Base-by-base conservation (phyloP, 208 protist species). In the Trypanosoma lewisi region DNA sequence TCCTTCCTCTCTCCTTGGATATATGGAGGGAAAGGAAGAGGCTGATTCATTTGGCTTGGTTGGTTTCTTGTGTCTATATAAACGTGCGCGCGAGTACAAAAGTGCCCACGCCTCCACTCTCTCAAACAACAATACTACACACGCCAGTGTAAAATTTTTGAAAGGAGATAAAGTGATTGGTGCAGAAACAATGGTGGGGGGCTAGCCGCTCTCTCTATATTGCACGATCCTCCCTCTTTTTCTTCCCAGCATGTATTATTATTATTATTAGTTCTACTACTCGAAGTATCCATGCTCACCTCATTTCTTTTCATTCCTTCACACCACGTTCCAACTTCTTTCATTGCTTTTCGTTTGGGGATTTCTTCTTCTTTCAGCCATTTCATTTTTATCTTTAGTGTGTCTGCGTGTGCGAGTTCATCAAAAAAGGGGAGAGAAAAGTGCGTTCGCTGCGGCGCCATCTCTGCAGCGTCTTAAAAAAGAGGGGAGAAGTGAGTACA, bases 141-240 rank as follows among this genome's bases (percentile, higher is more conserved):
- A 47, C 7, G 23, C 23, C 2, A n/a, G 23, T 4, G 23, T 31
- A 33, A 11, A 53, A 14, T 53, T 1, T 31, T 28, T 34, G 6
- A 53, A 53, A 42, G 2, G 30, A 53, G 48, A 30, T 53, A 53
- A n/a, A 53, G 30, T 28, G 16, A 8, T 53, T 53, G 23, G 21
- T 33, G 23, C 17, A 34, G 25, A 53, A 53, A 33, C 9, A 53
- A 53, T 21, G 12, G 12, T 17, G 37, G 37, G 8, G 14, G 28
- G 9, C 4, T 23, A 33, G 42, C 23, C 48, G 48, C 23, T 53
- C 48, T 34, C 21, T n/a, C 48, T 1, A 8, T 28, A 6, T 30
- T 14, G 1, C 7, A 4, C 48, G 17, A n/a, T 53, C 25, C 23
- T n/a, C 42, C 42, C 17, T 21, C 8, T 47, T 47, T 45, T 17